Evolutionary conservation across 306 rosid species (phyloP).

Genomic region (Begonia loranthoides): DNA sequence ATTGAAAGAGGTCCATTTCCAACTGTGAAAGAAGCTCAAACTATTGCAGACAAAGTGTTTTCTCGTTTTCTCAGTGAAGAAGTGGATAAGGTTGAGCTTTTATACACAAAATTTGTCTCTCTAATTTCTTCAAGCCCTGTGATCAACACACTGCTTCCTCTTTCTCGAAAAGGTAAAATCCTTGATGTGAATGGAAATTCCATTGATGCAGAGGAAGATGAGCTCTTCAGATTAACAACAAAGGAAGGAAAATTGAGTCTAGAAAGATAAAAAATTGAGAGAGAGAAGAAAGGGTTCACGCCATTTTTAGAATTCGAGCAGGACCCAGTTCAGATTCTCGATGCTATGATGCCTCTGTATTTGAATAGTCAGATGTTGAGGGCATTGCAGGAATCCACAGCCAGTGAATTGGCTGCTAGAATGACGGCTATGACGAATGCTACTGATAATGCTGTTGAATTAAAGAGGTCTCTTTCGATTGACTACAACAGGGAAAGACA

Average conservation of each 20-base stretch:
- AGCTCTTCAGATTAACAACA: slow-evolving; percentile 52
- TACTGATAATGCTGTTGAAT: slow-evolving; percentile 59
- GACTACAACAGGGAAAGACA: slow-evolving; percentile 54
- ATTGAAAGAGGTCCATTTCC: slow-evolving; percentile 33
- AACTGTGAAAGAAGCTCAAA: slow-evolving; percentile 50
- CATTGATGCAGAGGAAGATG: slow-evolving; percentile 47
- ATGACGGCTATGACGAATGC: slow-evolving; percentile 76
- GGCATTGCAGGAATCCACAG: slow-evolving; percentile 67
- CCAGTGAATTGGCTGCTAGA: slow-evolving; percentile 80
- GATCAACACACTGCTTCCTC: slow-evolving; percentile 55
- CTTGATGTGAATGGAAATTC: slow-evolving; percentile 39
- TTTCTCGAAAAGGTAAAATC: slow-evolving; percentile 32
- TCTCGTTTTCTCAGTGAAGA: slow-evolving; percentile 58
- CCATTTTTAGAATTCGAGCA: slow-evolving; percentile 65
- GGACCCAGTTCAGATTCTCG: slow-evolving; percentile 73
- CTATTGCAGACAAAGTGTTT: slow-evolving; percentile 63
- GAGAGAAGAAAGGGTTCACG: slow-evolving; percentile 12
- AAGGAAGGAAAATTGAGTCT: slow-evolving; percentile 51
- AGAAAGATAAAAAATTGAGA: slow-evolving; percentile 27
- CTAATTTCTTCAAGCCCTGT: slow-evolving; percentile 51
- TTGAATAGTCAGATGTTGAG: slow-evolving; percentile 60
- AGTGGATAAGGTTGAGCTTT: slow-evolving; percentile 70
- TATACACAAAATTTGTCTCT: slow-evolving; percentile 51
- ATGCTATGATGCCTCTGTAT: slow-evolving; percentile 83
- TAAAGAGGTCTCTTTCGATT: slow-evolving; percentile 38